Conservation (phyloP, 495 filamentous ascomycete species). For the Trypethelium eluteriae region DNA sequence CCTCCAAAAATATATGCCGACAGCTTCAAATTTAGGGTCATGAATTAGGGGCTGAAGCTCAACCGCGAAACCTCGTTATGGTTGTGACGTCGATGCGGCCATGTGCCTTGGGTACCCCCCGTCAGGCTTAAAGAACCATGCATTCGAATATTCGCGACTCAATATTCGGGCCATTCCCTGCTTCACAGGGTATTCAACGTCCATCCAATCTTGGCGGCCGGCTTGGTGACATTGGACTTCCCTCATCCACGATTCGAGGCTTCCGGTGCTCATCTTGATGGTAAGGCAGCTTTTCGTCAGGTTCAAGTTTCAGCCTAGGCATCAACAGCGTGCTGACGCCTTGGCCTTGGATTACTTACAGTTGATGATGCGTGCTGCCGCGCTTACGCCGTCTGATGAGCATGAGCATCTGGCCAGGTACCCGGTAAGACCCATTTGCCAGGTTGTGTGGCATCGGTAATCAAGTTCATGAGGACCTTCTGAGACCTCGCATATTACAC, state of each 20-base stretch:
- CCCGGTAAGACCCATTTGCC: neutral
- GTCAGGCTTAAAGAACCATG: no score
- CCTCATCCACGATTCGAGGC: neutral
- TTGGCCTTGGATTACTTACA: constrained; percentile 9
- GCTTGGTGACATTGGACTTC: no score
- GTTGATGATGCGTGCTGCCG: neutral
- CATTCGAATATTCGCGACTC: no score
- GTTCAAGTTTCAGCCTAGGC: constrained; percentile 1
- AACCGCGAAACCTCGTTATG: neutral
- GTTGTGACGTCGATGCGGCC: neutral
- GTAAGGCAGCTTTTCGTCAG: neutral
- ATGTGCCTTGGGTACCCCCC: no score
- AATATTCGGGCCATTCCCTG: no score
- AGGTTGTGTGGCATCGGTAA: neutral
- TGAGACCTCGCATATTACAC: neutral
- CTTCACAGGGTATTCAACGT: no score
- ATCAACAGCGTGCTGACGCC: neutral
- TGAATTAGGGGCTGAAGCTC: neutral
- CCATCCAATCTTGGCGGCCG: no score
- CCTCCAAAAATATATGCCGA: neutral
- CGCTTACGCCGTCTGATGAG: neutral
- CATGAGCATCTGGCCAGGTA: neutral
- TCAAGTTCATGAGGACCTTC: neutral
- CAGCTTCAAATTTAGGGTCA: neutral
- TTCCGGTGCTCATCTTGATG: neutral